phyloP scores from a whole-genome alignment of 768 basidiomycete genomes.

The Filobasidium wieringae region DNA sequence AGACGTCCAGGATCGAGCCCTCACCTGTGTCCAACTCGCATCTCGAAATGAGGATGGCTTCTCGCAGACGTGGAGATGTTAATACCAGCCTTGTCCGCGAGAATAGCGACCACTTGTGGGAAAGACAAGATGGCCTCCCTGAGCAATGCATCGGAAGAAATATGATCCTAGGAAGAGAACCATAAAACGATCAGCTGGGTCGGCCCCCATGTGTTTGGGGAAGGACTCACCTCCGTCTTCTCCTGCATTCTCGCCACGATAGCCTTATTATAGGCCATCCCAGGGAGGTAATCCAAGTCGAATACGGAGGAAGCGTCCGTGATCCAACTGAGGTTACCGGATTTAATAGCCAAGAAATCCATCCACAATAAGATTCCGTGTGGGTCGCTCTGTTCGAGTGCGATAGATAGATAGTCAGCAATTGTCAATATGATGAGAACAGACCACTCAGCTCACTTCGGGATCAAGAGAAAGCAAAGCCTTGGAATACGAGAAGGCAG shows the following conservation, averaged over 20 bases:
- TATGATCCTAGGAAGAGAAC: constrained; percentile 44
- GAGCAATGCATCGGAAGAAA: constrained; percentile 56
- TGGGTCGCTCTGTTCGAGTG: constrained; percentile 50
- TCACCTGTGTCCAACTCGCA: constrained; percentile 59
- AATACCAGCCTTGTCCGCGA: constrained; percentile 77
- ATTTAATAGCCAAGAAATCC: constrained; percentile 73
- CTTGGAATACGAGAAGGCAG: constrained; percentile 83
- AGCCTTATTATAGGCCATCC: constrained; percentile 39
- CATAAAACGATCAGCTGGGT: not conserved
- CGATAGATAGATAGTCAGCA: not conserved
- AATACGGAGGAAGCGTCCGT: constrained; percentile 42
- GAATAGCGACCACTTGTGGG: constrained; percentile 65
- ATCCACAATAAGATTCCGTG: constrained; percentile 67
- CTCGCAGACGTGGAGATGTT: constrained; percentile 51
- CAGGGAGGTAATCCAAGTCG: constrained; percentile 58
- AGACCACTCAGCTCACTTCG: constrained; percentile 19
- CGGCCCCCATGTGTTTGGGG: too few relatives aligned
- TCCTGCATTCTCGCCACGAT: constrained; percentile 53
- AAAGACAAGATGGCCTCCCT: constrained; percentile 62
- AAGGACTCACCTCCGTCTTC: constrained; percentile 42
- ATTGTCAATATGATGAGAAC: not conserved
- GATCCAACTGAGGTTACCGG: constrained; percentile 69
- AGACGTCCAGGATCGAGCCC: too few relatives aligned
- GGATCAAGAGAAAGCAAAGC: constrained; percentile 76
- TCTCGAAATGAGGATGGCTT: constrained; percentile 53